These are phyloP conservation scores for Fusarium devonianum DNA, from an alignment of 2,329 filamentous ascomycete genomes.

Conservation along the genomic window DNA sequence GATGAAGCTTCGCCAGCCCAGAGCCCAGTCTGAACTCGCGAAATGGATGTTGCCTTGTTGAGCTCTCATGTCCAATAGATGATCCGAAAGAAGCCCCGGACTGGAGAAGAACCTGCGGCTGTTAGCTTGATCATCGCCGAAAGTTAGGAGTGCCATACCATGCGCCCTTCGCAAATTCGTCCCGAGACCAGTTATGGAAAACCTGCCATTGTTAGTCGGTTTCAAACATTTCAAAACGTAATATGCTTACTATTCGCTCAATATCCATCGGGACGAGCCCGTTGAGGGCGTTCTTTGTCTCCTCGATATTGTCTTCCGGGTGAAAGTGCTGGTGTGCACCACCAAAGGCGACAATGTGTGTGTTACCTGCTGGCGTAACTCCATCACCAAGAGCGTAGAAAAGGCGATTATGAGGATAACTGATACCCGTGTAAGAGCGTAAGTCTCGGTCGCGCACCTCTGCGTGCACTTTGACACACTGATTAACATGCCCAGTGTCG, in stretches of 20 bases:
- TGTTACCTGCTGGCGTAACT: constrained; percentile 53
- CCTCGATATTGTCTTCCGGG: constrained; percentile 50
- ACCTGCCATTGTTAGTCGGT: constrained; percentile 38
- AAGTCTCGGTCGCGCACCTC: constrained; percentile 51
- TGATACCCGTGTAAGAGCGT: constrained; percentile 52
- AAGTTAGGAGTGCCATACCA: constrained; percentile 40
- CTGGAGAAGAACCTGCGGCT: constrained; percentile 47
- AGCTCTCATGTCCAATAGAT: constrained; percentile 50
- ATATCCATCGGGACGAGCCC: constrained; percentile 45
- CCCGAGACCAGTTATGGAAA: constrained; percentile 58
- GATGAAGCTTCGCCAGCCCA: constrained; percentile 58
- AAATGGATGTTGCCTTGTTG: constrained; percentile 55
- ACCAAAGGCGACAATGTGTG: constrained; percentile 57
- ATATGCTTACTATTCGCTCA: constrained; percentile 35
- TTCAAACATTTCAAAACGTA: fast-evolving
- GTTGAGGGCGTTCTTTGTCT: constrained; percentile 44
- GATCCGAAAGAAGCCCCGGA: constrained; percentile 47
- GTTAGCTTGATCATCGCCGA: neutral
- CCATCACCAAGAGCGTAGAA: constrained; percentile 55
- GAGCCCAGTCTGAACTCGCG: constrained; percentile 57
- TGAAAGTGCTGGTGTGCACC: constrained; percentile 52
- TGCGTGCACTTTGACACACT: constrained; percentile 55
- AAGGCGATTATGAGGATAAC: constrained; percentile 53
- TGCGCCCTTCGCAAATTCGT: constrained; percentile 55
- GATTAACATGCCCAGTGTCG: constrained; percentile 53